Evolutionary conservation across 129 eudicot species (phyloP).

Genomic region (Glebionis coronaria): DNA sequence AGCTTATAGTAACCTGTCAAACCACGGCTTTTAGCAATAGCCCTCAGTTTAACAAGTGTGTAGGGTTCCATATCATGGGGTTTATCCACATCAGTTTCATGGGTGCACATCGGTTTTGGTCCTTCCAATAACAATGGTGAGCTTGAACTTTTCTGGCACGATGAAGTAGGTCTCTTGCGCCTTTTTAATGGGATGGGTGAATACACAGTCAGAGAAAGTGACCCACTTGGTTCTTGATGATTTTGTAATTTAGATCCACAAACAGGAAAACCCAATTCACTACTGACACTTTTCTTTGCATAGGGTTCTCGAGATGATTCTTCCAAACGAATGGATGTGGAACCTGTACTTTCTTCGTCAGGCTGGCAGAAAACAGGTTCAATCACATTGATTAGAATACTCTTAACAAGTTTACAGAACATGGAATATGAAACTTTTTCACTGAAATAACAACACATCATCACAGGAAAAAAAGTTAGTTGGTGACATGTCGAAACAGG

Average conservation of each 20-base stretch:
- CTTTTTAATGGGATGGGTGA: constrained; percentile 28
- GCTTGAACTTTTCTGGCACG: constrained; percentile 9
- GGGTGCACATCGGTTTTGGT: constrained; percentile 18
- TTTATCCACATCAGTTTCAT: constrained; percentile 16
- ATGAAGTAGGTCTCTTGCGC: constrained; percentile 19
- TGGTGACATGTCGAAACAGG: neutral
- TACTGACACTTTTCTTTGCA: constrained; percentile 9
- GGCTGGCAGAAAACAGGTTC: constrained; percentile 35
- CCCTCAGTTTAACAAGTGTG: constrained; percentile 28
- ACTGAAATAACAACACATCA: constrained; percentile 1
- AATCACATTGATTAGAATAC: constrained; percentile 18
- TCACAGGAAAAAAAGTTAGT: neutral
- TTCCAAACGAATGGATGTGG: constrained; percentile 15
- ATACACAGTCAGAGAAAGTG: constrained; percentile 14
- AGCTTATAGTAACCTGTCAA: constrained; percentile 31
- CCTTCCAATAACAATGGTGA: constrained; percentile 19
- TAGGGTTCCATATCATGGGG: constrained; percentile 21
- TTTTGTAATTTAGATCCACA: constrained; percentile 19
- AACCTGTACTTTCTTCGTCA: constrained; percentile 28
- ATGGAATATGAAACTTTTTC: constrained; percentile 3
- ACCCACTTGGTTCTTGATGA: neutral
- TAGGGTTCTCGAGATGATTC: constrained; percentile 27
- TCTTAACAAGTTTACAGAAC: constrained; percentile 1
- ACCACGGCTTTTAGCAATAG: constrained; percentile 25
- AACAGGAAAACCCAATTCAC: neutral